Evolutionary conservation across 208 protist species (phyloP), one percentile per base, ranked within the genome.

Genomic region (Angomonas deanei): DNA sequence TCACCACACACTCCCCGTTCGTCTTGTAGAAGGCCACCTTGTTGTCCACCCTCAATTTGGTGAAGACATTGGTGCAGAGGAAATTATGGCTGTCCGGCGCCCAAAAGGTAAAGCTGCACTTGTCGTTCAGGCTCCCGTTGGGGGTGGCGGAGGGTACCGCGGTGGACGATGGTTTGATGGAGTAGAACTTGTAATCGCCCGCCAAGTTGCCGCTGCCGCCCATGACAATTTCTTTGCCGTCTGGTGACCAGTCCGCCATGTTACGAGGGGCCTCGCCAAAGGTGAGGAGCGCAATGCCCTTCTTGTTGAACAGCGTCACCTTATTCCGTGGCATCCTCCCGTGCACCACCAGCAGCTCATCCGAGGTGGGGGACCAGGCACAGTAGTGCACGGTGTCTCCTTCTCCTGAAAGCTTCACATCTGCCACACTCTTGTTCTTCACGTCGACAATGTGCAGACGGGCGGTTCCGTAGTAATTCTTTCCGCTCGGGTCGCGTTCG

Each of bases 401-500:
- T 24, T 76, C 71, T 11, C 64, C 75, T 38, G 76, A 70, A 33
- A 95, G 75, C 57, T 85, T 86, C 23, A 96, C 76, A 42, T 88
- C 73, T 8, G 70, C 81, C 47, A 84, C 68, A 49, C 46, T 74
- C 30, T 84, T 80, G 39, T 60, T 75, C 50, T 72, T 53, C 30
- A 92, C 73, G 64, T 97, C 78, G 39, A 97, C 67, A 64, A 95
- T 76, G 66, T 88, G 82, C 21, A 96, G 70, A 23, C 59, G 67
- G 32, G 82, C 70, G 21, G 76, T 90, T 58, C 90, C 92, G 73
- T 97, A 97, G 74, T 97, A 97, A 66, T 86, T 96, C 68, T 88
- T 88, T 2, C 86, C 82, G 57, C 78, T 91, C 19, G 73, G 71
- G 62, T 96, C 88, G 50, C 82, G 78, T 66, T 96, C 84, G n/a